Evolutionary conservation across 164 flowering plant species (phyloP), one percentile per base, ranked within the genome.

Genomic region (Buxus sempervirens): DNA sequence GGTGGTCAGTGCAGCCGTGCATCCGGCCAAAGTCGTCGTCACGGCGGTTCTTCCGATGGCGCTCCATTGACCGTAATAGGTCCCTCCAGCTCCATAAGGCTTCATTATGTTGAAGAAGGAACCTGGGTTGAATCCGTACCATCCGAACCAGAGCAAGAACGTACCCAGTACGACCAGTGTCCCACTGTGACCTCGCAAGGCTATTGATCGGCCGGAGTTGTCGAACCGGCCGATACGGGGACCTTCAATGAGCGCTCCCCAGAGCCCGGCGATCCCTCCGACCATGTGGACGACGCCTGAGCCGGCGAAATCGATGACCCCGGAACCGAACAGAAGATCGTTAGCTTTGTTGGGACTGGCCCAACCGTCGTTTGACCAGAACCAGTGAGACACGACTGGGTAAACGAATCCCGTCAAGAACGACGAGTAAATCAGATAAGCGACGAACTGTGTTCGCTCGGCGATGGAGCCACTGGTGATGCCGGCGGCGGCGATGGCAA

Each of bases 41-140:
- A 90, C 87, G 0, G 96, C 91, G 2, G 91, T 90, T 12, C 96
- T 62, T 0, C 92, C 90, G 0, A 90, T 68, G 0, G 88, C 92
- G 63, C 80, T 76, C 96, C 96, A 90, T 51, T 86, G 89, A 0
- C 92, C 96, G 72, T 86, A 79, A 54, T 70, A 78, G 49, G 25
- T 18, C 4, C 83, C 84, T 9, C 73, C 25, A 0, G 18, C 42
- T 0, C 25, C 24, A 70, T 90, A 90, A 0, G 82, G 27, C 18
- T 25, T 49, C 5, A 75, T 28, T 51, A 90, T 90, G 24, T 65
- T 80, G n/a, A 49, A 26, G 62, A 90, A 90, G 0, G 96, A 89
- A 14, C 91, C 91, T 0, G 95, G 95, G 71, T 89, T 89, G 74
- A 89, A 89, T 7, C 96, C 96, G 75, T 86, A 89, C 96, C 96